Percentiles rank a stretch among this genome's conserved stretches.
These are phyloP conservation scores for Trichosporon sp. DNA, from an alignment of 1,284 basidiomycete genomes.

Conservation along the genomic window DNA sequence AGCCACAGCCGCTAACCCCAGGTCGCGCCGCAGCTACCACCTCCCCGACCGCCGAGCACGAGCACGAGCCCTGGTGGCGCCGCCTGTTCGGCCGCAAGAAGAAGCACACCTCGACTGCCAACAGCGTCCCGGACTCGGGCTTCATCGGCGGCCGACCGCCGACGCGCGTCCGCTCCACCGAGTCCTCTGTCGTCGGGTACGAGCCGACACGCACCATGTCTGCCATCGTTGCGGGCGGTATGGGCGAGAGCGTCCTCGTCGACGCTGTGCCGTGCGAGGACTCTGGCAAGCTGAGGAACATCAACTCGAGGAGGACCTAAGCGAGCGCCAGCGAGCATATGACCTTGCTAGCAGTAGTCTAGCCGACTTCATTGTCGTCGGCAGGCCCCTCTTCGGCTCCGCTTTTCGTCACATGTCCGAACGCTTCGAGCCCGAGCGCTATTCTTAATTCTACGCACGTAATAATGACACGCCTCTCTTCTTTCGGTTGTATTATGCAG, in stretches of 20 bases:
- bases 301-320: background rate
- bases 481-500: background rate
- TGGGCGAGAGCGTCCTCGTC: slow-evolving; percentile 70
- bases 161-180: background rate
- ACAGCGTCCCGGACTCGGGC: background rate
- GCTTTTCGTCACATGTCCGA: no score
- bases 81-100: background rate
- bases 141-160: background rate
- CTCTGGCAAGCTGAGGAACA: background rate
- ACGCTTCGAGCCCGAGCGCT: no score
- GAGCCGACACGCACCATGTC: slow-evolving; percentile 1
- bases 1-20: background rate
- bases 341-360: background rate
- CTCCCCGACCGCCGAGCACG: background rate
- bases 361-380: background rate
- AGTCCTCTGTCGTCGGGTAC: background rate
- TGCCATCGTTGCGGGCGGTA: background rate
- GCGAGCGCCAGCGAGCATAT: background rate
- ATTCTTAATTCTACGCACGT: background rate
- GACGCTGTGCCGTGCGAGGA: slow-evolving; percentile 59
- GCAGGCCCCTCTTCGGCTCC: no score
- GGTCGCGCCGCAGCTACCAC: background rate
- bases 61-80: background rate
- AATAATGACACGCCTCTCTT: background rate
- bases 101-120: background rate